Evolutionary conservation across 23 red algal genomes (phyloP).

Genomic region (Chondrus crispus): DNA sequence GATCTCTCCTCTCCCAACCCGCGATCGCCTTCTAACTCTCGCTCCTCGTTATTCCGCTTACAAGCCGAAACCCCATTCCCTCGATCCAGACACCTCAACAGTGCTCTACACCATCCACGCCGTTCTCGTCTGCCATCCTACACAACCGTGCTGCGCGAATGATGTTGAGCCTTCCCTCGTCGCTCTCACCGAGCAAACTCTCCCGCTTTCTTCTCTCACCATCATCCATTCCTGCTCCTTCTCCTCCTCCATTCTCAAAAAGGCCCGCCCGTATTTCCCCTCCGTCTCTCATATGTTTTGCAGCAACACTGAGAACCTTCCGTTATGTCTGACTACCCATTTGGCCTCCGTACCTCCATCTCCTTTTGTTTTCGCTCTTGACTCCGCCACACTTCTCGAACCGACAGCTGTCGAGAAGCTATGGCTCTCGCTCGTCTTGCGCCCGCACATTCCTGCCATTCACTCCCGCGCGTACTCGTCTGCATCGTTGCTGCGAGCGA

Average conservation of each 20-base stretch:
- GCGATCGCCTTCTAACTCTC: background rate
- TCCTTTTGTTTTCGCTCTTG: background rate
- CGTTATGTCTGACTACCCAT: too few relatives aligned
- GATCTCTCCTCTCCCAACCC: background rate
- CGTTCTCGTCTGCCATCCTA: slow-evolving; percentile 31
- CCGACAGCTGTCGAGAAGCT: slow-evolving; percentile 39
- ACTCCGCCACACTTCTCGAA: slow-evolving; percentile 23
- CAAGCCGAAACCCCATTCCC: background rate
- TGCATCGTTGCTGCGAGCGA: background rate
- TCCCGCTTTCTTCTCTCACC: slow-evolving; percentile 24
- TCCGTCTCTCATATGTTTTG: too few relatives aligned
- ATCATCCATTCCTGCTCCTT: slow-evolving; percentile 32
- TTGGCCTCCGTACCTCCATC: background rate
- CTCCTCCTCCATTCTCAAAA: too few relatives aligned
- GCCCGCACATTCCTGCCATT: background rate
- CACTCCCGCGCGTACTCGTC: slow-evolving; percentile 7
- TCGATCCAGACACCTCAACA: background rate
- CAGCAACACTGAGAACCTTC: too few relatives aligned
- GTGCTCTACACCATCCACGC: background rate
- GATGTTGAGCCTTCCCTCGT: background rate
- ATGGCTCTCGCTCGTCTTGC: background rate
- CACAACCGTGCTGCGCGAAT: slow-evolving; percentile 12
- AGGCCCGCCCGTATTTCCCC: too few relatives aligned
- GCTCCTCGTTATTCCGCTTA: background rate
- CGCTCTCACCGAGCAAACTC: slow-evolving; percentile 32